A percentile compares a stretch with the other conserved stretches of the same genome.
phyloP scores from a whole-genome alignment of 73 alveolate species.

The Symbiodinium natans region DNA sequence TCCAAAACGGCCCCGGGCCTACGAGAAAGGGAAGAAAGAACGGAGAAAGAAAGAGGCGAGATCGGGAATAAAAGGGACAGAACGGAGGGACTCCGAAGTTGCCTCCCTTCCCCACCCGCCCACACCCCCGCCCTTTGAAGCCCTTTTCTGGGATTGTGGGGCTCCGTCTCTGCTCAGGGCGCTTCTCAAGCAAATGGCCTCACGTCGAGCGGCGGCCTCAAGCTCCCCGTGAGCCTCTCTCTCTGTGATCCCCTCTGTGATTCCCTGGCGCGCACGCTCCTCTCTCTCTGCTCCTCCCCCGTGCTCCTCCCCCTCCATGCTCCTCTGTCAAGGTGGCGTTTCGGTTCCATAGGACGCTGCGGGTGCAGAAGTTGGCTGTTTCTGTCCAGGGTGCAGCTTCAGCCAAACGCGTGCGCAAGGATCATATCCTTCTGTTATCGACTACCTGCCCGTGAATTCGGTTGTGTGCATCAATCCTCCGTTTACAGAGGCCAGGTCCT shows the following conservation, averaged over 20 bases:
- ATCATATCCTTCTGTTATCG: neutral
- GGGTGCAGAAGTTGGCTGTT: neutral
- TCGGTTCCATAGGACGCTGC: slow-evolving; percentile 63
- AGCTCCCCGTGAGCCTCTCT: neutral
- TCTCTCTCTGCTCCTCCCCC: too few species aligned
- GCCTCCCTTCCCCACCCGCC: too few species aligned
- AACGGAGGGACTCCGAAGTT: too few species aligned
- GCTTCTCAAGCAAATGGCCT: slow-evolving; percentile 74
- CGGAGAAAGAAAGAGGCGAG: too few species aligned
- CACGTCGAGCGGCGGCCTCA: slow-evolving; percentile 35
- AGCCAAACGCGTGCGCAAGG: neutral
- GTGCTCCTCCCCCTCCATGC: too few species aligned
- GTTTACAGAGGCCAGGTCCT: slow-evolving; percentile 51
- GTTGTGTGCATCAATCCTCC: slow-evolving; percentile 93
- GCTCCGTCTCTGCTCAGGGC: neutral
- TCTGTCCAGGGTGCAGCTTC: neutral
- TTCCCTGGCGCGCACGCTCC: too few species aligned
- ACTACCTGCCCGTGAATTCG: slow-evolving; percentile 56
- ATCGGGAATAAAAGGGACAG: too few species aligned
- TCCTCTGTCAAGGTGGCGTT: slow-evolving; percentile 37
- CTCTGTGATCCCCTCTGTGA: too few species aligned
- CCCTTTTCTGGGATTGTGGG: too few species aligned
- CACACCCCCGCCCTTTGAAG: too few species aligned
- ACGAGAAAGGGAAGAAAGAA: neutral
- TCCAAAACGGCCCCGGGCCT: slow-evolving; percentile 71